Conservation (phyloP, 2,329 filamentous ascomycete genomes). For the Amylocarpus encephaloides region DNA sequence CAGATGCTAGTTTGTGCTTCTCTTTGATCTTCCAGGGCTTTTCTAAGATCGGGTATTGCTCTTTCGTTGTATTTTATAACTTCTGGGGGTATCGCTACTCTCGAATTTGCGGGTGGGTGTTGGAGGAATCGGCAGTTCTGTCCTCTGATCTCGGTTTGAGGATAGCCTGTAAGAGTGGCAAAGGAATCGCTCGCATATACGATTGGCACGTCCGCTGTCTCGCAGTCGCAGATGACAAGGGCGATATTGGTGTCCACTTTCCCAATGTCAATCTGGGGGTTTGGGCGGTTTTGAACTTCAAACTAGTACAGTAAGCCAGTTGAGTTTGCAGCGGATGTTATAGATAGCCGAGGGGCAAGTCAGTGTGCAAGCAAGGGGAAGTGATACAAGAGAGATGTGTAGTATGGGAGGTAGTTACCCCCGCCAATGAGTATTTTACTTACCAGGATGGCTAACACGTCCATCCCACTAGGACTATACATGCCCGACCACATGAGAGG, state of each 20-base stretch:
- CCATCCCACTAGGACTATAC: slow-evolving; percentile 2
- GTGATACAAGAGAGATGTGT: neutral
- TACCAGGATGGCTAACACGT: slow-evolving; percentile 2
- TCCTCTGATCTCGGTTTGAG: slow-evolving; percentile 76
- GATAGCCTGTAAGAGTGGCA: slow-evolving; percentile 85
- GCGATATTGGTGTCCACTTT: slow-evolving; percentile 89
- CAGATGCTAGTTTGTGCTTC: slow-evolving; percentile 88
- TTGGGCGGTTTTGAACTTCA: slow-evolving; percentile 67
- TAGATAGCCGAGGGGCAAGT: neutral
- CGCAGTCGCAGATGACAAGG: slow-evolving; percentile 89
- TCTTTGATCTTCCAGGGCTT: slow-evolving; percentile 62
- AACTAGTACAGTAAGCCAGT: slow-evolving; percentile 10
- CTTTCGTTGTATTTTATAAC: slow-evolving; percentile 80
- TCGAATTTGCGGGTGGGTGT: slow-evolving; percentile 67
- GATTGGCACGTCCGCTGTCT: slow-evolving; percentile 82
- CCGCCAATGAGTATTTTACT: neutral
- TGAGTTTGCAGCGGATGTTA: neutral
- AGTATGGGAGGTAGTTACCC: neutral
- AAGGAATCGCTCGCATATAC: slow-evolving; percentile 94
- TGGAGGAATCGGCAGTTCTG: slow-evolving; percentile 92
- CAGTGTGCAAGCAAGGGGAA: neutral
- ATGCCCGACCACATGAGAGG: neutral
- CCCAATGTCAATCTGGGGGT: slow-evolving; percentile 80
- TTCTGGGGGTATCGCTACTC: slow-evolving; percentile 59
- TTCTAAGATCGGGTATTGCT: slow-evolving; percentile 74